Base-by-base conservation (phyloP, 1,139 yeast species). In the Protomyces inouyei region DNA sequence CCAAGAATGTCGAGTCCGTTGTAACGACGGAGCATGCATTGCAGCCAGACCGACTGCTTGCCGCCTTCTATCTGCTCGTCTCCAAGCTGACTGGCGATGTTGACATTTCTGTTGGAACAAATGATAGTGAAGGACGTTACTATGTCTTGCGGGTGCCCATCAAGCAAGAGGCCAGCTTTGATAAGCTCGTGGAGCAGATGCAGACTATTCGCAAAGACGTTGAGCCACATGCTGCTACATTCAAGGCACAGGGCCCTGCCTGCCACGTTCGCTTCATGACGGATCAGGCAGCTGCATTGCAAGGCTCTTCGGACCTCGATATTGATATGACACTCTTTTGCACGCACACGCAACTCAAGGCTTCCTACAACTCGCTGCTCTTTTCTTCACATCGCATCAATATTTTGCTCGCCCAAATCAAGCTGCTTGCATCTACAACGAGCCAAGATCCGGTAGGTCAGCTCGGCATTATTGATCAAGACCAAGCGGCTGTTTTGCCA, bases 31-130 rank as follows among this genome's bases (percentile, higher is more conserved):
- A 32, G 25, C 52, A 55, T 23, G 48, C 37, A 9, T 57, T 57
- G 10, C n/a, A 60, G 6, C 36, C 67, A 28, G 63, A 65, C 18
- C 65, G 56, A 21, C 40, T 64, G 36, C 79, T 90, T 66, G 79
- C 96, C n/a, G 83, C 83, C 0, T 88, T 86, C 77, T 84, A 87
- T 35, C 83, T 87, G 1, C 79, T 93, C 65, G 80, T 89, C 48
- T 86, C 83, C 75, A 82, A 98, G 73, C 79, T 89, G 64, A 87
- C 97, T 3, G 98, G 97, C 35, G 98, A 93, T 73, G 97, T 91
- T 69, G 98, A 93, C 72, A 85, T 93, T 64, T 86, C 88, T n/a
- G 77, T 93, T 68, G 90, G 95, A 35, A 84, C 95, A 0, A 85
- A 85, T 67, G 75, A 80, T 16, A 73, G 76, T 53, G 75, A 78